These are phyloP conservation scores for Cladosporium colombiae DNA, from an alignment of 2,329 filamentous ascomycete species.

Conservation along the genomic window DNA sequence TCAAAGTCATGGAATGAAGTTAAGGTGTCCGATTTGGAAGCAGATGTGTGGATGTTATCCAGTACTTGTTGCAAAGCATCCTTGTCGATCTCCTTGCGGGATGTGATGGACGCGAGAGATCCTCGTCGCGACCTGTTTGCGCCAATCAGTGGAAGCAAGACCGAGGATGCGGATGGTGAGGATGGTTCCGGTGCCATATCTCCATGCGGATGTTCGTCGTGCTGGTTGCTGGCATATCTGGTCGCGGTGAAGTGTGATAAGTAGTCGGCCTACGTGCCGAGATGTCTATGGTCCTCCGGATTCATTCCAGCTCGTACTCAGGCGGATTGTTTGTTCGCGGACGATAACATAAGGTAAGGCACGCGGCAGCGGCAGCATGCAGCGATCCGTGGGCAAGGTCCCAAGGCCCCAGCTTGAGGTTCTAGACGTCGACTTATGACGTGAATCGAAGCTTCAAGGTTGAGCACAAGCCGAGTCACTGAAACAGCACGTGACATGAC, in stretches of 20 bases:
- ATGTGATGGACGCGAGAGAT: constrained; percentile 42
- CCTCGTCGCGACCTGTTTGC: constrained; percentile 38
- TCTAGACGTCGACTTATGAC: not conserved
- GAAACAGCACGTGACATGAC: not conserved
- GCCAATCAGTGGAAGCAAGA: constrained; percentile 35
- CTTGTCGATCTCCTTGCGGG: constrained; percentile 57
- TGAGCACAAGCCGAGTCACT: not conserved
- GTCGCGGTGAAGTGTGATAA: not conserved
- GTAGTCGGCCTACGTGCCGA: not conserved
- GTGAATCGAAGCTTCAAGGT: not conserved
- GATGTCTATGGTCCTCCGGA: not conserved
- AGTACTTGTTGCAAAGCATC: constrained; percentile 75
- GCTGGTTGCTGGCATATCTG: constrained; percentile 23
- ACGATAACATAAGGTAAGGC: not conserved
- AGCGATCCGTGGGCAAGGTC: constrained; percentile 3
- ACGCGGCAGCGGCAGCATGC: constrained; percentile 13
- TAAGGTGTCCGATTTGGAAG: constrained; percentile 79
- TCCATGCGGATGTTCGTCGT: constrained; percentile 8
- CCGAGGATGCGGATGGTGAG: constrained; percentile 33
- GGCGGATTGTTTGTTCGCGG: constrained; percentile 9
- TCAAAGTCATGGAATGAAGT: constrained; percentile 96
- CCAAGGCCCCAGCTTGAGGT: not conserved
- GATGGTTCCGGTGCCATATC: constrained; percentile 32
- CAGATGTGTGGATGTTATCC: constrained; percentile 83
- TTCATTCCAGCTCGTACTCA: not conserved